Base-by-base conservation (phyloP, 2,329 filamentous ascomycete genomes). In the Pyrenophora graminea region DNA sequence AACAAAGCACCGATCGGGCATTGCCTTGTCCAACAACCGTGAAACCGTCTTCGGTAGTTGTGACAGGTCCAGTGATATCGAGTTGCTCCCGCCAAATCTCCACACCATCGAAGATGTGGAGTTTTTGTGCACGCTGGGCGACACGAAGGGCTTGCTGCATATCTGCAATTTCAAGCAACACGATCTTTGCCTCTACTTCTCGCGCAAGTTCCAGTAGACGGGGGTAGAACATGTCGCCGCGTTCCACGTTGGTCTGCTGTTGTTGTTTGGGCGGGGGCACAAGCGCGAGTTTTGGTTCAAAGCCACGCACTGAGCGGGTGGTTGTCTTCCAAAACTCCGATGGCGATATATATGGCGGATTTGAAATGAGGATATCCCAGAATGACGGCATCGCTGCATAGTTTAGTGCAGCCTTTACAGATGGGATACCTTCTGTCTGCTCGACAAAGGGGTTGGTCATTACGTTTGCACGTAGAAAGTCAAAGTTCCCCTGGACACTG, bases 281-380 rank as follows among this genome's bases (percentile, higher is more conserved):
- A 12, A 97, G 79, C 0, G 94, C 94, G 10, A 89, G 74, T 57
- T 78, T 83, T 3, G 94, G 94, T 73, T 99, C 94, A 68, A 85
- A 91, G 39, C 85, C 85, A 13, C 91, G 83, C 25, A 97, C 93
- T 10, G 89, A 93, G 21, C 85, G 82, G 1, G 81, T 78, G 1
- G 88, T 91, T 15, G 83, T 82, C 33, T 74, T 80, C 33, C 79
- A 73, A 64, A 89, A 91, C 6, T 82, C 83, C 3, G 0, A 58
- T 0, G 79, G 76, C 2, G 91, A 95, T 43, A 97, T 87, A 70
- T 97, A 97, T 0, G 94, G 94, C 13, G 94, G 94, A 66, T 99
- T 99, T 1, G 89, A 89, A 31, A 94, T 82, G 1, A 99, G 74
- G 3, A 97, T 75, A 55, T 95, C 67, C 70, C 70, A 73, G 34